Conservation (phyloP, 441 rosid species). For the Bruguiera hainesii region DNA sequence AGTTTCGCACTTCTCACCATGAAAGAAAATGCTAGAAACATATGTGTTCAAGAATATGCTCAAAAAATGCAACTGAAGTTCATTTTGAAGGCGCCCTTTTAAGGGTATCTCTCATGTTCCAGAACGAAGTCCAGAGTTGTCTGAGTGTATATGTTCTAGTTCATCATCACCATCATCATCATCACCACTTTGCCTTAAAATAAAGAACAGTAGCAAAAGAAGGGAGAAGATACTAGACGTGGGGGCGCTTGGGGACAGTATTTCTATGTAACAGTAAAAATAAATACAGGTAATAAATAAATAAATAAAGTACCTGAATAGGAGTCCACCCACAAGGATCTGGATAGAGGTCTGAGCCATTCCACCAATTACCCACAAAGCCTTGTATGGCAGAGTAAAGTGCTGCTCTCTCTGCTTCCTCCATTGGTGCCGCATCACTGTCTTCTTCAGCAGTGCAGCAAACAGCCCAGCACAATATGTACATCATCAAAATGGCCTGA, state of each 20-base stretch:
- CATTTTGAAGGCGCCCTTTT: too few relatives aligned
- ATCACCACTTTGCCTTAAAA: too few relatives aligned
- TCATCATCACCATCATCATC: too few relatives aligned
- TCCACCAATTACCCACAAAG: conserved; percentile 84
- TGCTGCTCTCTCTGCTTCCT: conserved; percentile 60
- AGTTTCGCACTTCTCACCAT: too few relatives aligned
- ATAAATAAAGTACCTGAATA: conserved; percentile 52
- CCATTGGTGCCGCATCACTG: conserved; percentile 64
- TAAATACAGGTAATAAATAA: not conserved
- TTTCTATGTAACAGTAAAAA: conserved; percentile 25
- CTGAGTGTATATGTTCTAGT: too few relatives aligned
- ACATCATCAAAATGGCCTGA: conserved; percentile 29
- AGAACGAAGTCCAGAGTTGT: too few relatives aligned
- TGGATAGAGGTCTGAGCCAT: conserved; percentile 85
- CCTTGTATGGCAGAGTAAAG: conserved; percentile 78
- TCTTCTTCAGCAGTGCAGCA: conserved; percentile 40
- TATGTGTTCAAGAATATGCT: too few relatives aligned
- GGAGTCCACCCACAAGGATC: conserved; percentile 99
- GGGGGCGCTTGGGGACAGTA: not conserved
- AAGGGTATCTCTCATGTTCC: too few relatives aligned
- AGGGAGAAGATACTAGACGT: not conserved
- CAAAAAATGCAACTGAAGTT: too few relatives aligned
- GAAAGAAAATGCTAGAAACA: too few relatives aligned
- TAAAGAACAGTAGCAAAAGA: conserved; percentile 4
- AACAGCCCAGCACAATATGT: conserved; percentile 33